Conservation (phyloP, 371 early-diverging fungal genomes). For the Basidiobolus meristosporus region DNA sequence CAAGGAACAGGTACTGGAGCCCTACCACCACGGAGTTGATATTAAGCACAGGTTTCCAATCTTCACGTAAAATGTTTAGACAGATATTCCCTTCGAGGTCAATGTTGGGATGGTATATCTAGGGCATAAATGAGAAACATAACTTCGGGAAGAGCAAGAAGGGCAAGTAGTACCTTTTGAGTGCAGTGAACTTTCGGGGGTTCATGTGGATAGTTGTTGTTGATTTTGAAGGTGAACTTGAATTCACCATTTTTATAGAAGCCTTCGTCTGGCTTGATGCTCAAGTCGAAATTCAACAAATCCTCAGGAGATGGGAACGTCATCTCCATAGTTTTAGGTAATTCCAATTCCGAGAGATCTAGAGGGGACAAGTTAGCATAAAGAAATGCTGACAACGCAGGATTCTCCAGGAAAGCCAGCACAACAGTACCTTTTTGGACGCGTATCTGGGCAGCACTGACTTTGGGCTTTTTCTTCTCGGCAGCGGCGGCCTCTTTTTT, state of each 20-base stretch:
- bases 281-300: conserved; percentile 63
- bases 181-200: conserved; percentile 94
- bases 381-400: neutral
- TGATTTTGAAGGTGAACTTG: conserved; percentile 77
- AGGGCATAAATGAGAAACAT: no score
- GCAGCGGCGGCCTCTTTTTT: conserved; percentile 58
- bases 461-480: conserved; percentile 64
- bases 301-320: conserved; percentile 64
- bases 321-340: conserved; percentile 61
- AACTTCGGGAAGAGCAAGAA: neutral
- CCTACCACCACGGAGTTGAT: conserved; percentile 92
- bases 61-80: conserved; percentile 95
- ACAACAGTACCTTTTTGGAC: conserved; percentile 72
- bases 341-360: conserved; percentile 74
- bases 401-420: neutral
- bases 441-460: conserved; percentile 74
- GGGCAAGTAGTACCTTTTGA: conserved; percentile 46
- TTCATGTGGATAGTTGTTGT: conserved; percentile 93
- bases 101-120: conserved; percentile 98
- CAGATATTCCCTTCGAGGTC: conserved; percentile 96
- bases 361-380: no score
- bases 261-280: conserved; percentile 84
- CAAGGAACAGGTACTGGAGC: conserved; percentile 86
- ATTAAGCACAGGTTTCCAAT: conserved; percentile 99
- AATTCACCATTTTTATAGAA: conserved; percentile 89